Evolutionary conservation across 805 yeast species (phyloP), one percentile per base, ranked within the genome.

Genomic region (Wickerhamomyces queroliae): DNA sequence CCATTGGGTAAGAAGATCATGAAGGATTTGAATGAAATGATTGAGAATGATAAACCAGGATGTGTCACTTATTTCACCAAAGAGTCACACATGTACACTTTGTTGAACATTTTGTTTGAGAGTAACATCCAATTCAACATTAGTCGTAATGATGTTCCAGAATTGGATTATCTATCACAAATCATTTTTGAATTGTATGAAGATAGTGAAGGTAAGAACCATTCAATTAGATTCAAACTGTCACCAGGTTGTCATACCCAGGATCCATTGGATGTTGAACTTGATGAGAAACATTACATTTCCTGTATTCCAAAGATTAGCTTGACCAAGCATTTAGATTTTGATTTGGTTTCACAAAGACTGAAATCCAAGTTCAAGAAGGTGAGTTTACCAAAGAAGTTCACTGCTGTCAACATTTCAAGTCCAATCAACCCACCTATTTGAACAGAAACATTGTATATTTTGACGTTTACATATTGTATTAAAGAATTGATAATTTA

Each of bases 161-260:
- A 93, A 58, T 74, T 93, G 41, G 99, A 93, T 58, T 93, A 93
- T 57, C 69, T 93, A 34, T 89, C 98, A 0, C 99, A 93, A 59
- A 89, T 93, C 50, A 84, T 82, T 9, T 93, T 93, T 64, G 99
- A 93, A 61, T 65, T 93, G 21, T 93, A 89, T 61, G 98, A 93
- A 61, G 93, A 85, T 47, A 72, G 76, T 26, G 67, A 73, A 27
- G 81, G 83, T 8, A 86, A 87, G 62, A 83, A 85, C 53, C 96
- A 91, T 59, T 83, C 96, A 5, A 83, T 93, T 40, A 74, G 98
- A 54, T 72, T 93, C 44, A 83, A 91, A n/a, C 71, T 93, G 50
- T 85, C 96, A 5, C 98, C 99, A 1, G 99, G 99, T 17, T 93
- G 99, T 62, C 97, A 93, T 63, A 90, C 98, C 0, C 95, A 89